These are phyloP conservation scores for Arbutus unedo DNA, from an alignment of 148 eudicot species.

Conservation along the genomic window DNA sequence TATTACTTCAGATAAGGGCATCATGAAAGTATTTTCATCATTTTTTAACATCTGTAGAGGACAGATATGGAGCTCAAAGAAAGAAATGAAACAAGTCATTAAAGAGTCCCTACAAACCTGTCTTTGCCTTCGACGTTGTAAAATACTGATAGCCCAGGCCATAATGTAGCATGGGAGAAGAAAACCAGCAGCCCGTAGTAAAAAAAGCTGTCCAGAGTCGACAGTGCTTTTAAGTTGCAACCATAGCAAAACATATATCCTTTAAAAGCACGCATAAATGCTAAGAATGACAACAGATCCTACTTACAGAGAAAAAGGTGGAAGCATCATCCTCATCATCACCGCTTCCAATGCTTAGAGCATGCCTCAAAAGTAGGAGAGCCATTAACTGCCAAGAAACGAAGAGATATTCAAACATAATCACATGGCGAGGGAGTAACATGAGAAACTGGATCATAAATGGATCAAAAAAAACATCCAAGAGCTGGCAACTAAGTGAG, in stretches of 20 bases:
- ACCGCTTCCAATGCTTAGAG: constrained; percentile 44
- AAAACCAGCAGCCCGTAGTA: constrained; percentile 81
- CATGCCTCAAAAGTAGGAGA: constrained; percentile 78
- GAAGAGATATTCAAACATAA: constrained; percentile 2
- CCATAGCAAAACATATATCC: neutral
- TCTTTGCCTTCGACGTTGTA: constrained; percentile 77
- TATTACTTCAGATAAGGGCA: neutral
- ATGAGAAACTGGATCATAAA: neutral
- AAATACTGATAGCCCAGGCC: constrained; percentile 82
- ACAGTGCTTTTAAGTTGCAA: constrained; percentile 9
- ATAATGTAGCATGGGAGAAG: constrained; percentile 87
- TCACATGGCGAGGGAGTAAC: neutral
- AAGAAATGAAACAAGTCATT: neutral
- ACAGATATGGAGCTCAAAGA: neutral
- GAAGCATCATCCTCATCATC: constrained; percentile 77
- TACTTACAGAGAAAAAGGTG: constrained; percentile 71
- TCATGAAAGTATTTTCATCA: neutral
- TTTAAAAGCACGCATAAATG: neutral
- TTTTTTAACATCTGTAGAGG: neutral
- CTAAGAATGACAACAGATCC: neutral
- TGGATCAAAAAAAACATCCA: constrained; percentile 1
- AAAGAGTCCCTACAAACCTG: constrained; percentile 44
- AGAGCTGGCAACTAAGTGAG: constrained; percentile 2
- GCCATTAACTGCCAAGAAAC: constrained; percentile 64
- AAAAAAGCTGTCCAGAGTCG: constrained; percentile 56